Evolutionary conservation across 148 eudicot genomes (phyloP).

Genomic region (Cornus suecica): DNA sequence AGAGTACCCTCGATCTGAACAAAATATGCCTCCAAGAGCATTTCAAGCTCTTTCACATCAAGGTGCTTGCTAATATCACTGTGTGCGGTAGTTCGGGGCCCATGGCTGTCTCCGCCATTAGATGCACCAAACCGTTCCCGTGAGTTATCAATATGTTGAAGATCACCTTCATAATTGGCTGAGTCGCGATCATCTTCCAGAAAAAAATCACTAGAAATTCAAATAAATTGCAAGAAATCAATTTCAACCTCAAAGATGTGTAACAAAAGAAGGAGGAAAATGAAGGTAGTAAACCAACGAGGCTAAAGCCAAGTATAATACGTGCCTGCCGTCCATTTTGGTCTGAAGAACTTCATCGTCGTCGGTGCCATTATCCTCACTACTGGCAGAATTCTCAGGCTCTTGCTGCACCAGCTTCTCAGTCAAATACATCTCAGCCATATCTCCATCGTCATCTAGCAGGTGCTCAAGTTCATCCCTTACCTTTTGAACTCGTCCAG

Average conservation of each 20-base stretch:
- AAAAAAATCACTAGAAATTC: constrained; percentile 53
- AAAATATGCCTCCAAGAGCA: constrained; percentile 98
- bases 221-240: constrained; percentile 19
- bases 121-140: constrained; percentile 44
- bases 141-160: constrained; percentile 25
- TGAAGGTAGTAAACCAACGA: not conserved
- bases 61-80: constrained; percentile 77
- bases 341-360: constrained; percentile 50
- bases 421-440: constrained; percentile 98
- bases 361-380: constrained; percentile 49
- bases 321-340: constrained; percentile 63
- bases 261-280: not conserved
- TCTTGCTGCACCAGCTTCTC: constrained; percentile 69
- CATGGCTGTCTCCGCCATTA: constrained; percentile 59
- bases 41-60: constrained; percentile 98
- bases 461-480: constrained; percentile 95
- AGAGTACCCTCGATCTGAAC: constrained; percentile 98
- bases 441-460: constrained; percentile 93
- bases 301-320: not conserved
- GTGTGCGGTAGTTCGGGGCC: constrained; percentile 67
- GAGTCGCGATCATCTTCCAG: constrained; percentile 54
- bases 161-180: constrained; percentile 40
- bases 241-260: not conserved
- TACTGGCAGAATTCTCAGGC: constrained; percentile 54
- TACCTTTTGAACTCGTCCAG: constrained; percentile 99